Base-by-base conservation (phyloP, 1,284 basidiomycete species). In the Somion occarium region DNA sequence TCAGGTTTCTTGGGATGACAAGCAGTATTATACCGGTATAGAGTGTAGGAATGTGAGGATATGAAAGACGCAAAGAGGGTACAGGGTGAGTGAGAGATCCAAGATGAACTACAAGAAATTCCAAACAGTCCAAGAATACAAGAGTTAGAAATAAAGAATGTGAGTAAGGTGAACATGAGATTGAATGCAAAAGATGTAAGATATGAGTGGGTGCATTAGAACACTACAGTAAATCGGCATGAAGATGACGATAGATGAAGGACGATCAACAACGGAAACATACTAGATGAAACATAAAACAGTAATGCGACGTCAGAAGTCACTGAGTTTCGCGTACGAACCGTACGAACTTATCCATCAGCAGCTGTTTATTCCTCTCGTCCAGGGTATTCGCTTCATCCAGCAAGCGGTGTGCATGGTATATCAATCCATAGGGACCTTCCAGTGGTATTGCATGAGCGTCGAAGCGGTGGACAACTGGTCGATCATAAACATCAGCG, bases 371-470 rank as follows among this genome's bases (percentile, higher is more conserved):
- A 60, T 79, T 78, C 46, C 69, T 73, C 41, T 79, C 74, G 43
- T 72, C 68, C 38, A 75, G 50, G 54, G 69, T 68, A 20, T 74
- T 73, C 18, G 69, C 63, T 26, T 77, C 69, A 47, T 72, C 69
- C 48, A 89, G 72, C 41, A 89, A 70, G 44, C 74, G 73, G 59
- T 82, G 80, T 4, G 87, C 82, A 47, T 77, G 79, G 25, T 72
- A 63, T 24, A 88, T 71, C 44, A 89, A 79, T 20, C 87, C 86
- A 37, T 71, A 74, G 11, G 83, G 77, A 18, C 87, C 87, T 53
- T 89, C 83, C 46, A 90, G 79, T 5, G 85, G 82, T 45, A 89
- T 88, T 42, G 78, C 73, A 57, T 84, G 79, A 39, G 82, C 82
- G 64, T 89, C 86, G 61, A 85, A 89, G 50, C 81, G 79, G 61